Evolutionary conservation across 2,329 filamentous ascomycete genomes (phyloP).

Genomic region (Dothistroma septosporum): DNA sequence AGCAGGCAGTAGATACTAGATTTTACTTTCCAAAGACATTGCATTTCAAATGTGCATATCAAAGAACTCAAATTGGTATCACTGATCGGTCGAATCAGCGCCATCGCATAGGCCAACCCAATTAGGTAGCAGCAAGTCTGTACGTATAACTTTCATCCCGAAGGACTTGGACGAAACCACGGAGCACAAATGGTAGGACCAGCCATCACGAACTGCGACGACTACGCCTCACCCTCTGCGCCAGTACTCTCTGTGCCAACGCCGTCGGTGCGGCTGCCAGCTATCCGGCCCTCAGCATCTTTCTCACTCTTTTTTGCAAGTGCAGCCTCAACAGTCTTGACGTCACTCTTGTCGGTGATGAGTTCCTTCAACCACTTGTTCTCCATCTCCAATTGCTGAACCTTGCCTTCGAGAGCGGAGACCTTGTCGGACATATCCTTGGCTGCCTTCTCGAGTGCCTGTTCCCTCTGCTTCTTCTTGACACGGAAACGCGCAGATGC

Average conservation of each 20-base stretch:
- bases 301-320: slow-evolving; percentile 24
- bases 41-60: neutral
- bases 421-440: slow-evolving; percentile 51
- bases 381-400: slow-evolving; percentile 50
- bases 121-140: neutral
- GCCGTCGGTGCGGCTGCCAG: slow-evolving; percentile 30
- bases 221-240: slow-evolving; percentile 7
- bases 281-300: slow-evolving; percentile 27
- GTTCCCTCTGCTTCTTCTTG: slow-evolving; percentile 55
- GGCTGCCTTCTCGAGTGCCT: slow-evolving; percentile 48
- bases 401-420: slow-evolving; percentile 42
- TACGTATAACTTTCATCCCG: neutral
- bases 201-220: neutral
- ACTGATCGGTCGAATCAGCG: neutral
- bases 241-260: slow-evolving; percentile 26
- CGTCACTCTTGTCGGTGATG: slow-evolving; percentile 48
- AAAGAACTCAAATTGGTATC: neutral
- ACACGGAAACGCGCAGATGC: slow-evolving; percentile 52
- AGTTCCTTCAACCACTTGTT: slow-evolving; percentile 52
- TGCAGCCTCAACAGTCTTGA: slow-evolving; percentile 25
- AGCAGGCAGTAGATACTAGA: neutral
- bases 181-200: neutral
- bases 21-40: neutral
- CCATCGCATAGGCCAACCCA: neutral
- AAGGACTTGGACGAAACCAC: neutral